Evolutionary conservation across 768 basidiomycete genomes (phyloP), one percentile per base, ranked within the genome.

Genomic region (Tulasnella sp.): DNA sequence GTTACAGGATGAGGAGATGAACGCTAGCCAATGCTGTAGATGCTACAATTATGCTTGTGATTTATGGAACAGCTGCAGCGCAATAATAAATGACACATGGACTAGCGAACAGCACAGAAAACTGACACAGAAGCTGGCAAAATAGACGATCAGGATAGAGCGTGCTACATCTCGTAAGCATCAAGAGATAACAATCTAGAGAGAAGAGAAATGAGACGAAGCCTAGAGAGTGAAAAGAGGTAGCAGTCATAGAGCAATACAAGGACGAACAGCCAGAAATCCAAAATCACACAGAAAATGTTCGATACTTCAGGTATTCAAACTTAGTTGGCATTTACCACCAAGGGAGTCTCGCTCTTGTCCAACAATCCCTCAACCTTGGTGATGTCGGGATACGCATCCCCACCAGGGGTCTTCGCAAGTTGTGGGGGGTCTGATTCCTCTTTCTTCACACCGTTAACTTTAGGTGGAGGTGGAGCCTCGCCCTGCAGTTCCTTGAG

Each of bases 341-440:
- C 69, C 54, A 71, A 58, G 39, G 78, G 77, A 62, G 75, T 74
- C 66, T 83, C 80, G 61, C 75, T 80, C 51, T 67, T 64, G 60
- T 83, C 78, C 63, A 78, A 65, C 32, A 82, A 67, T n/a, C 78
- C 79, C 59, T 84, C 81, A 27, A 66, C 72, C 60, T 72, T 69
- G n/a, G 73, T 67, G 9, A 71, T 73, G 4, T 75, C 68, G 54
- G 72, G 12, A 25, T 72, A 71, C 48, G 67, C 71, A 56, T 81
- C 79, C 25, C 76, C 77, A 45, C 68, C 65, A 10, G 79, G 75
- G 32, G 66, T 61, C 5, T 72, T 66, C 16, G 68, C 63, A 35
- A 77, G 64, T 58, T 81, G 81, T 33, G 48, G 42, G 16, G 31
- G 46, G 4, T 72, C 69, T 20, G 66, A 49, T 31, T 53, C 49